A percentile compares a stretch with the other conserved stretches of the same genome.
phyloP scores from a whole-genome alignment of 441 rosid genomes.

The Rhodomyrtus psidioides region DNA sequence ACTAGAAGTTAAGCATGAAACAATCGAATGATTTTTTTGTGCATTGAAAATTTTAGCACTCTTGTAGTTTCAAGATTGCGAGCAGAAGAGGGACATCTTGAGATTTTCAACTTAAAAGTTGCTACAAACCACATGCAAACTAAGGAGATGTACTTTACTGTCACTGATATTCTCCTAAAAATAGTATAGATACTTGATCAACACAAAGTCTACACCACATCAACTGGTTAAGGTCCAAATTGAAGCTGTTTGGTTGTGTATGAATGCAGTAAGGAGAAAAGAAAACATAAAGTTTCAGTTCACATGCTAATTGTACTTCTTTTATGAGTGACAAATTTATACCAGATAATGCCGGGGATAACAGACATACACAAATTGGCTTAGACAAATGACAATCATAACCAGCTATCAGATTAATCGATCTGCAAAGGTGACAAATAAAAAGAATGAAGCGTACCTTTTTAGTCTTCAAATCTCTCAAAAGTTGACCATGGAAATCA shows the following conservation, averaged over 20 bases:
- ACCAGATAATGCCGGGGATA: not conserved
- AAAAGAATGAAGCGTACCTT: conserved; percentile 30
- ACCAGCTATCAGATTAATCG: not conserved
- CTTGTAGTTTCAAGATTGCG: not conserved
- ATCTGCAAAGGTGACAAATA: not conserved
- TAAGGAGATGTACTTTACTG: not conserved
- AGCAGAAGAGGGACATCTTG: not conserved
- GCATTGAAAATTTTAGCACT: no score
- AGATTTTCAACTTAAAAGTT: not conserved
- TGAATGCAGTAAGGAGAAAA: not conserved
- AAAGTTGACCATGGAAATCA: conserved; percentile 18
- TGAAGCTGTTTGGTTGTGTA: not conserved
- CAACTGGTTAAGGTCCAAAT: not conserved
- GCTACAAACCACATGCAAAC: not conserved
- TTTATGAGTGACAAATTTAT: not conserved
- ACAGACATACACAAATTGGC: not conserved
- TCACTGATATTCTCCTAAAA: not conserved
- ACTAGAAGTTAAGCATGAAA: not conserved
- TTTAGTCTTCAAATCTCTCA: conserved; percentile 22
- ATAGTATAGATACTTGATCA: not conserved
- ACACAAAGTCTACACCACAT: not conserved
- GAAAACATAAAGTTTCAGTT: not conserved
- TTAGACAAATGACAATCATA: not conserved
- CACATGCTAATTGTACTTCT: not conserved
- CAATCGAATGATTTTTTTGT: no score